A percentile compares a stretch with the other conserved stretches of the same genome.
phyloP scores from a whole-genome alignment of 2,329 filamentous ascomycete species.

The Fusarium illudens region DNA sequence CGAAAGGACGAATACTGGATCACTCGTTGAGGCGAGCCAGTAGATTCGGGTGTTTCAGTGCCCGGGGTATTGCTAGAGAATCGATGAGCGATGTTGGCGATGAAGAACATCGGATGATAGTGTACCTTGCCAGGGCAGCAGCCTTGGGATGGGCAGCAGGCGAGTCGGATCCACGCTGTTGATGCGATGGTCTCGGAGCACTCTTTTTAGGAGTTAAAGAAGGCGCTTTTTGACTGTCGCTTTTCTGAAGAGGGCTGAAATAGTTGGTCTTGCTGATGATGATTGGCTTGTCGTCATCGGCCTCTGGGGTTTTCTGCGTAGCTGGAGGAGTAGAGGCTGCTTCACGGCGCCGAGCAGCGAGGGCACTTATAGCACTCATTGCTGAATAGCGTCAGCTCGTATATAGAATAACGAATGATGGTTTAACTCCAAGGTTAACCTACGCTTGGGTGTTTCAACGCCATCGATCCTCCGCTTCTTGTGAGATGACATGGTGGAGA shows the following conservation, averaged over 20 bases:
- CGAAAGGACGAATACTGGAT: slow-evolving; percentile 57
- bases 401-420: background rate
- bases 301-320: slow-evolving; percentile 15
- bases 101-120: background rate
- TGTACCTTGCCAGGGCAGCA: slow-evolving; percentile 24
- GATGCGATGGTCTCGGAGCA: slow-evolving; percentile 15
- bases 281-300: slow-evolving; percentile 29
- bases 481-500: slow-evolving; percentile 41
- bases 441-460: slow-evolving; percentile 43
- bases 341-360: slow-evolving; percentile 48
- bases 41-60: slow-evolving; percentile 2
- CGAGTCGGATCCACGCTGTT: slow-evolving; percentile 20
- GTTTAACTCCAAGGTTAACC: slow-evolving; percentile 11
- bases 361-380: slow-evolving; percentile 50
- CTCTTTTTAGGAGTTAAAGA: slow-evolving; percentile 31
- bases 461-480: slow-evolving; percentile 49
- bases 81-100: slow-evolving; percentile 1
- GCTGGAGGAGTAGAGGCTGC: slow-evolving; percentile 20
- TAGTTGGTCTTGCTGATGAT: slow-evolving; percentile 40
- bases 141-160: slow-evolving; percentile 15
- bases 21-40: slow-evolving; percentile 4
- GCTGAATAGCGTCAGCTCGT: slow-evolving; percentile 8
- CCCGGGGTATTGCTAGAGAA: slow-evolving; percentile 5
- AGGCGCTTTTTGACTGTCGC: slow-evolving; percentile 6
- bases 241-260: slow-evolving; percentile 42